These are phyloP conservation scores for Eucalyptus caleyi DNA, from an alignment of 345 rosid species.

Conservation along the genomic window DNA sequence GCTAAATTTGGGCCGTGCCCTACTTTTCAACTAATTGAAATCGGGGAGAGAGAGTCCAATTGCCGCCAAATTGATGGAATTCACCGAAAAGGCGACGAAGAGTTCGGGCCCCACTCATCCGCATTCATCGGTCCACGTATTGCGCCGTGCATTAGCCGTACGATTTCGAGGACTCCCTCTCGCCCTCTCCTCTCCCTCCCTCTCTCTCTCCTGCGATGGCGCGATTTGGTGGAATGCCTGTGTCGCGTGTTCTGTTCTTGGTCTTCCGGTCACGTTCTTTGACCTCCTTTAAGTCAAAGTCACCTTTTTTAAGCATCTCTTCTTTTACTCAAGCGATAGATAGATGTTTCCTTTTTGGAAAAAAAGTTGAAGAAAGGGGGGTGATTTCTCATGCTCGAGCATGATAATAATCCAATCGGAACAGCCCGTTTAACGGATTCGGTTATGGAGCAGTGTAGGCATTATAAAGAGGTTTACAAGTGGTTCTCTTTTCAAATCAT, in stretches of 20 bases:
- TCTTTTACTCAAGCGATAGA: not conserved
- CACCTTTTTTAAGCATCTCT: not conserved
- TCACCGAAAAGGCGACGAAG: not conserved
- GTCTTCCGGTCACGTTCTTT: not conserved
- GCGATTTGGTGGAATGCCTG: not conserved
- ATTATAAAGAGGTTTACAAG: accelerated
- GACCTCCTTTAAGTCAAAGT: not conserved
- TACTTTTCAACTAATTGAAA: not conserved
- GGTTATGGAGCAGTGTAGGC: not conserved
- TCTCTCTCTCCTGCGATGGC: not conserved
- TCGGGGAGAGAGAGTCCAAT: not conserved
- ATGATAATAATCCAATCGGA: not conserved
- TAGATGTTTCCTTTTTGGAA: not conserved
- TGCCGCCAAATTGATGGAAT: not conserved
- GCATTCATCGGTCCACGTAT: slow-evolving; percentile 43
- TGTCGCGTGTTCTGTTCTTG: not conserved
- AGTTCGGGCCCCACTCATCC: slow-evolving; percentile 1
- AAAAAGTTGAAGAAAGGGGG: not conserved
- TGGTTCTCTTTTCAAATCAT: accelerated
- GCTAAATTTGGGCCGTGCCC: not conserved
- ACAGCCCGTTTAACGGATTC: not conserved
- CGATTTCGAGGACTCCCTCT: not conserved
- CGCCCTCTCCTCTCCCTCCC: not conserved
- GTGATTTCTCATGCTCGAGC: not conserved
- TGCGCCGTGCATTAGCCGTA: slow-evolving; percentile 44